These are phyloP conservation scores for Neonectria sp. DNA, from an alignment of 2,329 filamentous ascomycete species.

Conservation along the genomic window DNA sequence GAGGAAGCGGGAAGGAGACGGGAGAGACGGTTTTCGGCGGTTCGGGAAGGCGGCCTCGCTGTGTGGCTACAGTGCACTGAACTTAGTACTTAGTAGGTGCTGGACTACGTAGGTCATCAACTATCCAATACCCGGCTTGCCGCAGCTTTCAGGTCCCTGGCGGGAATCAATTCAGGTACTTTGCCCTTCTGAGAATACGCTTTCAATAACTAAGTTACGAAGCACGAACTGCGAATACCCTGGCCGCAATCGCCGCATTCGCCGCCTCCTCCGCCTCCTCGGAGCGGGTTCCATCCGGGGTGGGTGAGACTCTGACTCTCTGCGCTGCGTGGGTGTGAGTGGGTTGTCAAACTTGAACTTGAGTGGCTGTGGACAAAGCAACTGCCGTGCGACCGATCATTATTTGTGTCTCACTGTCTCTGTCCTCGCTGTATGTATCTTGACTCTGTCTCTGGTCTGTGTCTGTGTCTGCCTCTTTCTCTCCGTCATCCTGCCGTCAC, in stretches of 20 bases:
- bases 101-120: background rate
- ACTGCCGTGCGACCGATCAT: background rate
- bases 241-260: slow-evolving; percentile 21
- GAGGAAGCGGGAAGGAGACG: slow-evolving; percentile 12
- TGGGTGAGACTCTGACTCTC: slow-evolving; percentile 14
- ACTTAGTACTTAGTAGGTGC: too few relatives aligned
- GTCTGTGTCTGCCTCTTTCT: background rate
- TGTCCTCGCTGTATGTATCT: too few relatives aligned
- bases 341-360: background rate
- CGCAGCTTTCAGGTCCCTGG: slow-evolving; percentile 11
- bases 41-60: slow-evolving; percentile 42
- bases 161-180: slow-evolving; percentile 1
- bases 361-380: too few relatives aligned
- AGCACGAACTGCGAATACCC: background rate
- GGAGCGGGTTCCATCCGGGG: slow-evolving; percentile 18
- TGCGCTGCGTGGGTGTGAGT: background rate
- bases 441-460: too few relatives aligned
- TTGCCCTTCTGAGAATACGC: slow-evolving; percentile 19
- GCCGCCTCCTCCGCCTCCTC: slow-evolving; percentile 21
- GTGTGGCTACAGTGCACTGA: background rate
- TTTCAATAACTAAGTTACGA: background rate
- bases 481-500: background rate
- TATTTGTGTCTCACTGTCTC: background rate
- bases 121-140: background rate
- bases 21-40: slow-evolving; percentile 30